Conservation (phyloP, 768 basidiomycete genomes). For the Tulasnella sp. region DNA sequence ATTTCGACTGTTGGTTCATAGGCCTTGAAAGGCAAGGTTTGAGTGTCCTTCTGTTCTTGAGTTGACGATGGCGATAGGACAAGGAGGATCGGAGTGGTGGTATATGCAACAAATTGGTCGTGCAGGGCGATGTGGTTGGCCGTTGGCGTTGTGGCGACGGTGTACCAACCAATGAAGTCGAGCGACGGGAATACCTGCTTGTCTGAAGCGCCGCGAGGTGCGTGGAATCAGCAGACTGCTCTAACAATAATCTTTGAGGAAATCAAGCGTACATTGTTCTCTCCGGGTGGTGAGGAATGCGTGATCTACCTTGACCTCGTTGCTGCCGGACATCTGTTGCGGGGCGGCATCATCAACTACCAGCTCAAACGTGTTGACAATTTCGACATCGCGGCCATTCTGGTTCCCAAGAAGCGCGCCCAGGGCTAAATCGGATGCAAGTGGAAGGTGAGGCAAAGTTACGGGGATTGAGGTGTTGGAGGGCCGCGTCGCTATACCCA, state of each 20-base stretch:
- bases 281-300: conserved; percentile 71
- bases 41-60: conserved; percentile 22
- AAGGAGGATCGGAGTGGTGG: conserved; percentile 83
- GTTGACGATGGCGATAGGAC: conserved; percentile 35
- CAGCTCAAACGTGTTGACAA: conserved; percentile 93
- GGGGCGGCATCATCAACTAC: conserved; percentile 33
- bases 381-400: conserved; percentile 88
- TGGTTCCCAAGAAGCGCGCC: conserved; percentile 91
- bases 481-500: conserved; percentile 33
- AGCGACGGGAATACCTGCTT: conserved; percentile 97
- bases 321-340: conserved; percentile 32
- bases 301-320: conserved; percentile 54
- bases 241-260: neutral
- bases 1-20: conserved; percentile 88
- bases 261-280: conserved; percentile 69
- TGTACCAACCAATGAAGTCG: conserved; percentile 98
- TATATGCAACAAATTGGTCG: conserved; percentile 80
- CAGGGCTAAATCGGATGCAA: conserved; percentile 45
- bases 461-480: too few relatives aligned
- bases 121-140: conserved; percentile 71
- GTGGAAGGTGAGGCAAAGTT: neutral
- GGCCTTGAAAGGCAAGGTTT: conserved; percentile 81
- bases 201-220: conserved; percentile 40
- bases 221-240: neutral
- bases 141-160: conserved; percentile 65